phyloP scores from a whole-genome alignment of 2,329 filamentous ascomycete species.

The Penicillium sp. region DNA sequence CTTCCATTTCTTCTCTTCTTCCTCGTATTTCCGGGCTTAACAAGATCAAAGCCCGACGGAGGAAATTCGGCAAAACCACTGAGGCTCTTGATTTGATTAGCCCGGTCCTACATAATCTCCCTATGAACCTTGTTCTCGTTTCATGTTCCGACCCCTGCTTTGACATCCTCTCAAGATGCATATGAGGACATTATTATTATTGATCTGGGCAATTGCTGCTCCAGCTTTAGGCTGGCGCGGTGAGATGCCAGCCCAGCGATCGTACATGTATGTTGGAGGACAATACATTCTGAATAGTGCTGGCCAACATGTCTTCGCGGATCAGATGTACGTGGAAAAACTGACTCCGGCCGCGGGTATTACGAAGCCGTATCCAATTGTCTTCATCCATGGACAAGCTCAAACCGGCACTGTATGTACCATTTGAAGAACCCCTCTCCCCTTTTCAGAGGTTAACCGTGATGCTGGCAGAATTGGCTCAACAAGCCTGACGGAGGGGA shows the following conservation, averaged over 20 bases:
- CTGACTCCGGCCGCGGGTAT: slow-evolving; percentile 19
- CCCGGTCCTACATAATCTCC: neutral
- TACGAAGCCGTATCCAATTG: slow-evolving; percentile 23
- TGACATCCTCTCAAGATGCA: slow-evolving; percentile 5
- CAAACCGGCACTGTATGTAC: slow-evolving; percentile 28
- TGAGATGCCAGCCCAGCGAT: slow-evolving; percentile 10
- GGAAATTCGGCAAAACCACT: neutral
- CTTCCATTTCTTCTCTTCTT: no score
- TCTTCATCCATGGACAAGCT: slow-evolving; percentile 27
- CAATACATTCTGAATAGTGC: slow-evolving; percentile 15
- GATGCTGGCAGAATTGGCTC: slow-evolving; percentile 32
- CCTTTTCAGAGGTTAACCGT: neutral
- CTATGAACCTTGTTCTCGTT: neutral
- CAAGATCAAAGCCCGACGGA: neutral
- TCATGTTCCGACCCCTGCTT: neutral
- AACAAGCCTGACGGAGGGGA: slow-evolving; percentile 42
- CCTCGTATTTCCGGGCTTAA: no score
- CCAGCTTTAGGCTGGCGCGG: slow-evolving; percentile 2
- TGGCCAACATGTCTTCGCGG: slow-evolving; percentile 18
- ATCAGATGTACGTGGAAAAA: slow-evolving; percentile 33
- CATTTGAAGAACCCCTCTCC: neutral
- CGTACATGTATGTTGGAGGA: slow-evolving; percentile 28
- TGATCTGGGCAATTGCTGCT: slow-evolving; percentile 6
- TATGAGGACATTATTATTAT: slow-evolving; percentile 5
- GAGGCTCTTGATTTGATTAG: no score